phyloP scores from a whole-genome alignment of 345 rosid species.

The Linum usitatissimum region DNA sequence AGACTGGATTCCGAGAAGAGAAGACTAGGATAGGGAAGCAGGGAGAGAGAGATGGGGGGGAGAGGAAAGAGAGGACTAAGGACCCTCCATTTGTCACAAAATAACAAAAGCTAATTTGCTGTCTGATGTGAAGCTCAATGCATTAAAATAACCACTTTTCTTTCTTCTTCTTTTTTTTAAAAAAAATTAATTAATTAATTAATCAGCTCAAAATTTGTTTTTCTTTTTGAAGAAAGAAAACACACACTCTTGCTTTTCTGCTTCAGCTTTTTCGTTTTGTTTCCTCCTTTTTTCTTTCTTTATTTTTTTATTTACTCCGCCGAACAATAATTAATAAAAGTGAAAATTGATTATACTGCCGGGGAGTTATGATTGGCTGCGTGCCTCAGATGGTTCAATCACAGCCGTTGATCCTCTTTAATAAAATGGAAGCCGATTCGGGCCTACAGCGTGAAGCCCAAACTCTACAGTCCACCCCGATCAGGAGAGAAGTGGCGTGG shows the following conservation, averaged over 20 bases:
- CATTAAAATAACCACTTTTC: conserved; percentile 21
- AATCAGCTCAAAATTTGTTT: not conserved
- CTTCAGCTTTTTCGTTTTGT: not conserved
- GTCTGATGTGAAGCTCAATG: conserved; percentile 43
- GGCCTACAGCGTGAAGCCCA: no score
- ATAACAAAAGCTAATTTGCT: conserved; percentile 26
- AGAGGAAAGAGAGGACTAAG: conserved; percentile 9
- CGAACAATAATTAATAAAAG: not conserved
- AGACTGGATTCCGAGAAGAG: conserved; percentile 9
- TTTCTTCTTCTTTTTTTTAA: not conserved
- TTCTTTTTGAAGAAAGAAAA: not conserved
- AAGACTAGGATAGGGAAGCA: conserved; percentile 1
- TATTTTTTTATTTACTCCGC: not conserved
- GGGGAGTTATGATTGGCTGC: not conserved
- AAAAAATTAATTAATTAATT: conserved; percentile 3
- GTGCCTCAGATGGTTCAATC: not conserved
- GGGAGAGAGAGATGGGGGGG: conserved; percentile 3
- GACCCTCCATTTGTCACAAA: conserved; percentile 25
- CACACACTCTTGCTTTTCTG: not conserved
- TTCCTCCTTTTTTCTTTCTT: no score
- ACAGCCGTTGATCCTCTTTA: conserved; percentile 11
- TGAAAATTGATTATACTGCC: conserved; percentile 5
- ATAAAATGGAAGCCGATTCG: no score
- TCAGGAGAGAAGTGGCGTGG: no score
- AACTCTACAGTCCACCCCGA: no score